Evolutionary conservation across 331 rosid genomes (phyloP).

Genomic region (Rosa hybrid): DNA sequence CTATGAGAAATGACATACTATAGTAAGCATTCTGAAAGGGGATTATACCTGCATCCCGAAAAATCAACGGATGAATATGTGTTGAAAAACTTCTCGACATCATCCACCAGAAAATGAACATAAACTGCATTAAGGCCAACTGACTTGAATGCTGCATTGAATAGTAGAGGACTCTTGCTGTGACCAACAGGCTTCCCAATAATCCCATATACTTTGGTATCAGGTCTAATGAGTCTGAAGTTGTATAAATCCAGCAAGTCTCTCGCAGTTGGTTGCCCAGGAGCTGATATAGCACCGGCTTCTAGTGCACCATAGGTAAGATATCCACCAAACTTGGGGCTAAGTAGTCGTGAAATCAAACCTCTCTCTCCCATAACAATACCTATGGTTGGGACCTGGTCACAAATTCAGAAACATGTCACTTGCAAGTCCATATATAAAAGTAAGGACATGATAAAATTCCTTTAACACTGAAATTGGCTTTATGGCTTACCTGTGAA

Average conservation of each 20-base stretch:
- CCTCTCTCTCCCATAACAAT: conserved; percentile 56
- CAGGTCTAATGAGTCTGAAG: conserved; percentile 44
- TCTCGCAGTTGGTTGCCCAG: conserved; percentile 49
- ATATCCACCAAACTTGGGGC: conserved; percentile 50
- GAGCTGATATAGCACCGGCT: conserved; percentile 49
- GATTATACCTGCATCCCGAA: conserved; percentile 42
- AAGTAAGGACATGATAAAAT: not conserved
- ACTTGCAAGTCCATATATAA: not conserved
- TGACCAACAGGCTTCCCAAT: conserved; percentile 50
- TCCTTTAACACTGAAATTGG: not conserved
- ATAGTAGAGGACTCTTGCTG: conserved; percentile 40
- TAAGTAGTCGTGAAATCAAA: conserved; percentile 45
- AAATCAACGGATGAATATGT: conserved; percentile 46
- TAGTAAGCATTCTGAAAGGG: not conserved
- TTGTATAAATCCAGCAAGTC: conserved; percentile 48
- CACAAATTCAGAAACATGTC: not conserved
- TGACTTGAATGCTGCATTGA: conserved; percentile 43
- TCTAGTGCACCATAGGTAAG: conserved; percentile 50
- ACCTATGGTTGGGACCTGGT: conserved; percentile 47
- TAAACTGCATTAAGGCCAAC: conserved; percentile 43
- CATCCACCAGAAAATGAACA: conserved; percentile 46
- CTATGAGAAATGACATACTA: not conserved
- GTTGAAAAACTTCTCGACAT: conserved; percentile 27
- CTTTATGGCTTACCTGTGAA: conserved; percentile 31
- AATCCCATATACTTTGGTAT: conserved; percentile 44